These are phyloP conservation scores for Ceratocystis cubensis DNA, from an alignment of 2,329 filamentous ascomycete genomes.

Conservation along the genomic window DNA sequence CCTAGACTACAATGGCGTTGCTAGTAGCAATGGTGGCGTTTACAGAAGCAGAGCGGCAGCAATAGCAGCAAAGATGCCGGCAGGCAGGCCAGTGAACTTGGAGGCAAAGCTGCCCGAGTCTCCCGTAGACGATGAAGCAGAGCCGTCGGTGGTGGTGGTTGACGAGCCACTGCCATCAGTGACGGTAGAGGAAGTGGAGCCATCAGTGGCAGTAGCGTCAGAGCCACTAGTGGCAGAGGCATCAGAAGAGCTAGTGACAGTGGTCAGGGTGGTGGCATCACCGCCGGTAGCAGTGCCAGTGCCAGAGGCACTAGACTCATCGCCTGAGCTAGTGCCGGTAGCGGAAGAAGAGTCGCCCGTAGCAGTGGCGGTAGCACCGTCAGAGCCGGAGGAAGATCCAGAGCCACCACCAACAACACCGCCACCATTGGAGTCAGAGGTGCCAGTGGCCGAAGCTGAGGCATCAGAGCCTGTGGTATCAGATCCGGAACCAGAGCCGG, in stretches of 20 bases:
- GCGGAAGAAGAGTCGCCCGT: neutral
- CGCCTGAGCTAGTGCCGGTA: neutral
- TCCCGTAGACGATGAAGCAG: conserved; percentile 23
- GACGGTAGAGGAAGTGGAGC: neutral
- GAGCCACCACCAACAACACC: conserved; percentile 1
- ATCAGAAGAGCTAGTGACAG: conserved; percentile 23
- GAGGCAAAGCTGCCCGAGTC: conserved; percentile 26
- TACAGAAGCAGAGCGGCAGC: conserved; percentile 40
- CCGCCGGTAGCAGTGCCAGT: conserved; percentile 18
- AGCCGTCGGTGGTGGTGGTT: conserved; percentile 25
- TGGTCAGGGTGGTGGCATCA: conserved; percentile 23
- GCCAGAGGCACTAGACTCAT: conserved; percentile 15
- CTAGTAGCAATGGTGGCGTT: conserved; percentile 22
- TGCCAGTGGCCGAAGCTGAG: conserved; percentile 17
- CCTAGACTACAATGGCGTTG: neutral
- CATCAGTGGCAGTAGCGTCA: conserved; percentile 25
- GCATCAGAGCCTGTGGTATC: conserved; percentile 11
- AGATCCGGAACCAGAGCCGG: conserved; percentile 19
- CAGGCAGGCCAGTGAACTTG: conserved; percentile 34
- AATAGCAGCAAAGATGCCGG: conserved; percentile 37
- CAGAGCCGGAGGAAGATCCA: conserved; percentile 13
- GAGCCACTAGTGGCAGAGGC: conserved; percentile 25
- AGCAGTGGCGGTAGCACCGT: neutral
- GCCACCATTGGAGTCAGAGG: conserved; percentile 1
- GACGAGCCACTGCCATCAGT: conserved; percentile 18